Evolutionary conservation across 768 basidiomycete species (phyloP), one percentile per base, ranked within the genome.

Genomic region (Gyrodon lividus): DNA sequence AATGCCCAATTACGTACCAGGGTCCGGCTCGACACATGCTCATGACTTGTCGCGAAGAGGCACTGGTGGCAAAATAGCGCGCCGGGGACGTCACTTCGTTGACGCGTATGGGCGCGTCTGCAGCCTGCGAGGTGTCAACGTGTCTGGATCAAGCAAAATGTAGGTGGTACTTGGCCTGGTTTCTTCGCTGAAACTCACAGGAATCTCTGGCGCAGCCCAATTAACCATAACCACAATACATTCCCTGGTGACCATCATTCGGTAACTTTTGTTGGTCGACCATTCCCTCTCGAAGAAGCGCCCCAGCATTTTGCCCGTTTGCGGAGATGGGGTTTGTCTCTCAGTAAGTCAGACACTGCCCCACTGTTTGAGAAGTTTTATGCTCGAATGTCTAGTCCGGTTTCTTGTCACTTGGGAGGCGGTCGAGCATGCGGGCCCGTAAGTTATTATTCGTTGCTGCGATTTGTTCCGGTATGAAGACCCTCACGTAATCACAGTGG

Each of bases 371-470:
- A 43, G 4, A 39, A n/a, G 35, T 3, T 34, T 49, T 6, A 53
- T 46, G 6, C 33, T 20, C 13, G 16, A 7, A 17, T 48, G 17
- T 48, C 3, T 50, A 94, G 92, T 97, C 46, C 80, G 95, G 35
- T 92, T 99, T 60, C 82, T 95, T 23, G 82, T 98, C 4, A 95
- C 96, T 1, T 99, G 96, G 96, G 96, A 99, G 66, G 92, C 96
- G 0, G 77, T 98, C 14, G 96, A 98, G 64, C 97, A 98, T 64
- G 83, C 79, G 53, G 96, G 92, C 59, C 89, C 84, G 94, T 95
- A 71, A 58, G 92, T 84, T 7, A 26, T 7, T 34, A 17, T 34
- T 41, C 22, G 45, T 33, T 38, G 17, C 31, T 31, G 31, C 13
- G 12, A 19, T 9, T 9, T n/a, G 4, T 10, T 41, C 16, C 20